Conservation (phyloP, 176 grass and related monocot species). For the Rhipidocladum racemiflorum region DNA sequence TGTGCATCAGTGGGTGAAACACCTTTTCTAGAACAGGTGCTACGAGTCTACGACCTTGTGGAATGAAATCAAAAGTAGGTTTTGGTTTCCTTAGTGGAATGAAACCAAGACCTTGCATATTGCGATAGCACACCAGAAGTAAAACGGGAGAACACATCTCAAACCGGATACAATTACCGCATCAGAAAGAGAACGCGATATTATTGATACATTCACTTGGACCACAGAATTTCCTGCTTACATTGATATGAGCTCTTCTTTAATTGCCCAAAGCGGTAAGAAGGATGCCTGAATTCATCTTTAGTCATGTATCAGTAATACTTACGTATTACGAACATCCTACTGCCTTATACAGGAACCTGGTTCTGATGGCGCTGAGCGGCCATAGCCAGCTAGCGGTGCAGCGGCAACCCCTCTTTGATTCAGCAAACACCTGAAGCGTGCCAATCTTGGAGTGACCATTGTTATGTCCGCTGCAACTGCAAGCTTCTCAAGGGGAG, state of each 20-base stretch:
- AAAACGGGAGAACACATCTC: too few species aligned
- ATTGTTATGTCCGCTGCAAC: constrained; percentile 41
- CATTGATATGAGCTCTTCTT: background rate
- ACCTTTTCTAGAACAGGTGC: too few species aligned
- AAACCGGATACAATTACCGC: too few species aligned
- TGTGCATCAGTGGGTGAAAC: too few species aligned
- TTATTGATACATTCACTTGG: background rate
- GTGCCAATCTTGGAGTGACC: constrained; percentile 56
- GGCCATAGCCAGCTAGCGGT: constrained; percentile 53
- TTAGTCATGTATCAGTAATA: constrained; percentile 31
- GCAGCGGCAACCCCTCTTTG: constrained; percentile 77
- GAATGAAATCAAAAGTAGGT: too few species aligned
- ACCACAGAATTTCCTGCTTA: background rate
- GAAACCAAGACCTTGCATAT: too few species aligned
- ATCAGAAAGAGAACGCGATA: too few species aligned
- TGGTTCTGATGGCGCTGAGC: constrained; percentile 50
- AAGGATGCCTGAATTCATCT: constrained; percentile 12
- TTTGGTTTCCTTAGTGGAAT: too few species aligned
- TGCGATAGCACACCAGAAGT: background rate
- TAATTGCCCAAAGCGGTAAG: background rate
- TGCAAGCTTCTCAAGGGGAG: constrained; percentile 56
- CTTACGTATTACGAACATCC: constrained; percentile 10
- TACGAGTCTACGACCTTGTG: too few species aligned
- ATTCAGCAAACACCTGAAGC: constrained; percentile 86
- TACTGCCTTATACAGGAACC: constrained; percentile 75